phyloP scores from a whole-genome alignment of 192 early-diverging fungal genomes.

The Geosiphon pyriformis region DNA sequence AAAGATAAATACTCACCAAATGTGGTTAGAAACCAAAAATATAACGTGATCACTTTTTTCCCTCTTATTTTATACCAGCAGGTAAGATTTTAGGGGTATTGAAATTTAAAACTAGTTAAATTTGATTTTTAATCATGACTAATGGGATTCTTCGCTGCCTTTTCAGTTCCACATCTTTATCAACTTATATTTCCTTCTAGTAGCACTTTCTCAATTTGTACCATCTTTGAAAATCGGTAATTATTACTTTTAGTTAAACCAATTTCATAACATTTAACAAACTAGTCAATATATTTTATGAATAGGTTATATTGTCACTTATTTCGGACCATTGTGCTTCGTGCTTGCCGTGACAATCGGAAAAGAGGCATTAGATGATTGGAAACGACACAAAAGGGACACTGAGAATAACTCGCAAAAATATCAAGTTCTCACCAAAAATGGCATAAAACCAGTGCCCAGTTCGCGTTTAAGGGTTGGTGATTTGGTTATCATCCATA shows the following conservation, averaged over 20 bases:
- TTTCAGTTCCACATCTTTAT: constrained; percentile 90
- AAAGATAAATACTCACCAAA: constrained; percentile 68
- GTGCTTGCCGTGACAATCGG: constrained; percentile 85
- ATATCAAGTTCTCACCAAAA: constrained; percentile 59
- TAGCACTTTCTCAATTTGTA: constrained; percentile 89
- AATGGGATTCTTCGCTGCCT: too few relatives aligned
- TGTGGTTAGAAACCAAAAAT: constrained; percentile 83
- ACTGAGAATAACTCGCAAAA: constrained; percentile 86
- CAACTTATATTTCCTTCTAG: constrained; percentile 91
- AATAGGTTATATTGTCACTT: constrained; percentile 82
- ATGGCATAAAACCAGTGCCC: constrained; percentile 56
- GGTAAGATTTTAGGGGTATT: constrained; percentile 29
- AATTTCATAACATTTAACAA: not conserved
- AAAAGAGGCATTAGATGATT: constrained; percentile 91
- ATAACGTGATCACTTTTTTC: constrained; percentile 73
- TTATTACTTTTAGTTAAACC: not conserved
- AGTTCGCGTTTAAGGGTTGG: constrained; percentile 86
- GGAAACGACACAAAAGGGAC: constrained; percentile 71
- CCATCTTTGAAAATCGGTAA: constrained; percentile 77
- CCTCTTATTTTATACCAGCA: constrained; percentile 80
- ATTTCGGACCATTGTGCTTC: constrained; percentile 91
- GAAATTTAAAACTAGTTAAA: constrained; percentile 6
- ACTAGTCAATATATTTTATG: not conserved
- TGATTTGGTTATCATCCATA: constrained; percentile 76
- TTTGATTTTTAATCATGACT: not conserved